Base-by-base conservation (phyloP, 495 filamentous ascomycete species). In the Tuber umbilicatum region DNA sequence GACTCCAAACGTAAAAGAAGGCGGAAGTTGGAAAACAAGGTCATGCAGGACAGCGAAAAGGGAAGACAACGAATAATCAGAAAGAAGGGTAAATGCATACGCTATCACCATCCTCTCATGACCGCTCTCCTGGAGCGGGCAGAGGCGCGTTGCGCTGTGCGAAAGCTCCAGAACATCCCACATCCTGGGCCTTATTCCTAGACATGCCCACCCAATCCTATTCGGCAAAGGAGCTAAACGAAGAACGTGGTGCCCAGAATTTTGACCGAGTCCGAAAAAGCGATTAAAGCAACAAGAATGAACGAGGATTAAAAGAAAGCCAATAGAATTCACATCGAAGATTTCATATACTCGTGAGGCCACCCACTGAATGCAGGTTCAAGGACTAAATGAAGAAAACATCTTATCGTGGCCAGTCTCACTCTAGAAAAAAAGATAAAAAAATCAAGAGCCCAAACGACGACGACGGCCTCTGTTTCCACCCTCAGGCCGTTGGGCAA, bases 401-500 rank as follows among this genome's bases (percentile, higher is more conserved):
- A 70, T 69, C 72, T 72, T 79, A 78, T 79, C 77, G 64, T 78
- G 78, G 78, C 77, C 78, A 71, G 45, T 78, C 69, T 47, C 43
- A 72, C 14, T 6, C 47, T 27, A n/a, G 47, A 17, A 21, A 16
- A 35, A 64, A 19, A 27, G 35, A 14, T 3, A 35, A 47, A 27
- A 60, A 74, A 74, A 42, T 78, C 55, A 79, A 37, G 72, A 41
- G 60, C 77, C 77, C 40, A 79, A 69, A 39, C 77, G 77, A 50
- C 94, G 89, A 78, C 95, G 87, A 79, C 95, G 87, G 35, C 94
- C 93, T 79, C 93, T 88, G 78, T 88, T 91, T 47, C 92, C 93
- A 60, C 94, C 95, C 81, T 97, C 91, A 1, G 92, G 90, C 27
- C 94, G 86, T 81, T 97, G 94, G 10, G 91, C 87, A 45, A 97